Percentiles rank a stretch among this genome's conserved stretches.
phyloP scores from a whole-genome alignment of 257 asterid species.

The Nicotiana paniculata region DNA sequence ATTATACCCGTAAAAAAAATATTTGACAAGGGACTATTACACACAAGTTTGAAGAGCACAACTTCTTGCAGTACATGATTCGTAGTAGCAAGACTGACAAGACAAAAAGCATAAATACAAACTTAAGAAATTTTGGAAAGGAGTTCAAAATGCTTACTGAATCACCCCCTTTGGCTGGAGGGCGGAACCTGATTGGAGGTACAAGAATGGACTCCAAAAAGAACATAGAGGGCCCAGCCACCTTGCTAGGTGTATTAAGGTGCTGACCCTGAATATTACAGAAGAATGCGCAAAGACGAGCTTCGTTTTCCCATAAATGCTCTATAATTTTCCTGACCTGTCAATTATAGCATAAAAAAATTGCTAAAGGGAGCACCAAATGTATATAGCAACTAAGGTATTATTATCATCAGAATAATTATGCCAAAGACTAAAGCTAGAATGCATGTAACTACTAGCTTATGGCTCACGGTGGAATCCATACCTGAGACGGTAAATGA shows the following conservation, averaged over 20 bases:
- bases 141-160: slow-evolving; percentile 52
- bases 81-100: background rate
- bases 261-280: slow-evolving; percentile 61
- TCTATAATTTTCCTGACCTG: slow-evolving; percentile 68
- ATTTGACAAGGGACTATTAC: background rate
- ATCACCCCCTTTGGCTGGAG: slow-evolving; percentile 80
- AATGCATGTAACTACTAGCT: background rate
- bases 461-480: slow-evolving; percentile 7
- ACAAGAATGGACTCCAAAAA: slow-evolving; percentile 69
- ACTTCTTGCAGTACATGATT: background rate
- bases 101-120: background rate
- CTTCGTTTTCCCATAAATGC: slow-evolving; percentile 85
- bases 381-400: background rate
- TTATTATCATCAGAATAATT: background rate
- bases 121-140: background rate
- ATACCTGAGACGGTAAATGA: slow-evolving; percentile 83
- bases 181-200: slow-evolving; percentile 84
- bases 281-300: slow-evolving; percentile 61
- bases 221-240: slow-evolving; percentile 56
- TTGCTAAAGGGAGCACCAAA: background rate
- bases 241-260: slow-evolving; percentile 25
- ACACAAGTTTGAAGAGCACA: slow-evolving; percentile 1
- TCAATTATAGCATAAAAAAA: slow-evolving; percentile 21
- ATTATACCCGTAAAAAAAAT: background rate
- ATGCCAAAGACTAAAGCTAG: background rate